Evolutionary conservation across 768 basidiomycete species (phyloP).

Genomic region (Mrakia blollopis): DNA sequence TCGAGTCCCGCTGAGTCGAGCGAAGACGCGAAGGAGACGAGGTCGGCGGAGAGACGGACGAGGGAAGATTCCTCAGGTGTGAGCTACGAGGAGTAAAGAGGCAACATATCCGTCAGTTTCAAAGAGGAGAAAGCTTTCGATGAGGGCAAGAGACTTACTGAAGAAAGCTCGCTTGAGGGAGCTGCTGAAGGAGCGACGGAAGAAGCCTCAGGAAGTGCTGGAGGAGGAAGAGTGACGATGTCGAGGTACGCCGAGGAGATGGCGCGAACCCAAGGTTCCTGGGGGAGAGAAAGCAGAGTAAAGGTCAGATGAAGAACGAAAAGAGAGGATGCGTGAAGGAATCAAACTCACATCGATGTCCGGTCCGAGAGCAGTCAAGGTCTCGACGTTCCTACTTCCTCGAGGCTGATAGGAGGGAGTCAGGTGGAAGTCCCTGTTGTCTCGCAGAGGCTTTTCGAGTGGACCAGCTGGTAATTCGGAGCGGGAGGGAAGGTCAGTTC

Average conservation of each 20-base stretch:
- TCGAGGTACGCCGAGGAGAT: slow-evolving; percentile 74
- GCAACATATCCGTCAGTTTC: background rate
- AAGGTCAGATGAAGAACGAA: background rate
- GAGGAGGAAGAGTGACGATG: slow-evolving; percentile 48
- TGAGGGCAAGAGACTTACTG: background rate
- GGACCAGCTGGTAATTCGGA: background rate
- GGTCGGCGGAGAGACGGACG: background rate
- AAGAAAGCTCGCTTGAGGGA: background rate
- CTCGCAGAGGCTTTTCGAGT: slow-evolving; percentile 52
- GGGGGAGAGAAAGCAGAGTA: background rate
- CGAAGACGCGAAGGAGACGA: background rate
- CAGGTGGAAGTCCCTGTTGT: slow-evolving; percentile 80
- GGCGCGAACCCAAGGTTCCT: slow-evolving; percentile 67
- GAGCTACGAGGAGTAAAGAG: background rate
- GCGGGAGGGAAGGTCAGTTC: background rate
- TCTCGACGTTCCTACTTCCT: slow-evolving; percentile 52
- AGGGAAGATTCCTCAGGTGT: background rate
- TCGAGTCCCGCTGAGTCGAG: slow-evolving; percentile 35
- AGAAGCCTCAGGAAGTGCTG: background rate
- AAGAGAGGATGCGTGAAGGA: background rate
- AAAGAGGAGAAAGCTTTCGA: too few relatives aligned
- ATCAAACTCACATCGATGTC: slow-evolving; percentile 56
- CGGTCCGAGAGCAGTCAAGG: slow-evolving; percentile 65
- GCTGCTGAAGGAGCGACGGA: background rate
- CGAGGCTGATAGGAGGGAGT: slow-evolving; percentile 72